Evolutionary conservation across 768 basidiomycete species (phyloP).

Genomic region (Phanerochaete sordida): DNA sequence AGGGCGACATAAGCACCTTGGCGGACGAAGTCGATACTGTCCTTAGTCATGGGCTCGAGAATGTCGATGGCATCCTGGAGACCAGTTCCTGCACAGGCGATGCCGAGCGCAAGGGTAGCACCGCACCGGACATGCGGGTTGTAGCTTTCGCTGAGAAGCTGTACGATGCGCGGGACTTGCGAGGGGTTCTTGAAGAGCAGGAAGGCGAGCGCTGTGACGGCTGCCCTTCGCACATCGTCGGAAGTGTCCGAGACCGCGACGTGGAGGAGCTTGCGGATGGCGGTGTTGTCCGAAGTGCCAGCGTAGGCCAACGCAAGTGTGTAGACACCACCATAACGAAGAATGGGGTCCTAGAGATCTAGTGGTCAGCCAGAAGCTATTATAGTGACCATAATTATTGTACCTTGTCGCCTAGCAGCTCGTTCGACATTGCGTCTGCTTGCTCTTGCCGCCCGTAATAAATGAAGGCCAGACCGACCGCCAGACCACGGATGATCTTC

Average conservation of each 20-base stretch:
- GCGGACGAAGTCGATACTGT: constrained; percentile 96
- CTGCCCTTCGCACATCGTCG: constrained; percentile 94
- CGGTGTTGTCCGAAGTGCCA: constrained; percentile 92
- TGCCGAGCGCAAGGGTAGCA: constrained; percentile 92
- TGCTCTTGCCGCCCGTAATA: constrained; percentile 92
- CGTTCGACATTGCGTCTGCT: constrained; percentile 79
- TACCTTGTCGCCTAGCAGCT: constrained; percentile 84
- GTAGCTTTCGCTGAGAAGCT: constrained; percentile 95
- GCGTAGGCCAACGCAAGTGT: constrained; percentile 95
- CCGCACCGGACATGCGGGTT: constrained; percentile 98
- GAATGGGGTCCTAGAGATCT: constrained; percentile 98
- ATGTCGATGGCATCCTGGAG: constrained; percentile 96
- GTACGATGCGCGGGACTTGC: constrained; percentile 95
- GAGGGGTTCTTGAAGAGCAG: constrained; percentile 94
- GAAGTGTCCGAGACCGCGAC: constrained; percentile 98
- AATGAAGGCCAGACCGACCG: constrained; percentile 89
- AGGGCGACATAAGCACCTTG: constrained; percentile 96
- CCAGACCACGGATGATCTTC: constrained; percentile 96
- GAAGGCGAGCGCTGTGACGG: constrained; percentile 94
- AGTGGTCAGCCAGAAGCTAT: no score
- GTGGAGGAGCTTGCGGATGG: constrained; percentile 87
- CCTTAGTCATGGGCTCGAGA: constrained; percentile 96
- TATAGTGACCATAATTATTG: constrained; percentile 6
- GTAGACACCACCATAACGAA: constrained; percentile 97
- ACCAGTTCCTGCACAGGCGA: constrained; percentile 96